Evolutionary conservation across 2,329 filamentous ascomycete species (phyloP), one percentile per base, ranked within the genome.

Genomic region (Hypoxylon sp.): DNA sequence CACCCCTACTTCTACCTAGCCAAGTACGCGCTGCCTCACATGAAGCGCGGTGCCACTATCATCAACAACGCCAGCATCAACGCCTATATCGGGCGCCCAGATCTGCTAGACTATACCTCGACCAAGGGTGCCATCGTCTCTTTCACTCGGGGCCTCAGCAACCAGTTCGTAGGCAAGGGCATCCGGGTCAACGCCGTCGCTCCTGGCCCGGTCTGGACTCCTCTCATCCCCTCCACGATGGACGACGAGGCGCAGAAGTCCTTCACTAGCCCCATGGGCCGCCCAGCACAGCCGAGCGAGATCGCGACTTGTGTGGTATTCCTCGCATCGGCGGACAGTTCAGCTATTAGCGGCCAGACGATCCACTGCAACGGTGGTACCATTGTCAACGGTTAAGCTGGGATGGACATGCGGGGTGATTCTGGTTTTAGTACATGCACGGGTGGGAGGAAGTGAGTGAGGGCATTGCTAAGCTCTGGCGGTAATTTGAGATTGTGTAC

Each of bases 61-160:
- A 93, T 96, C 84, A 96, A 95, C 81, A 93, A 93, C 75, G 89
- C 91, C 45, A 93, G 91, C 30, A 89, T 96, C 76, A 95, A 95
- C 76, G 91, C 89, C 24, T 96, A 95, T 79, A 86, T 93, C 61
- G 92, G 92, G 38, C 90, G 91, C 1, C 89, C 90, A 0, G 92
- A 95, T 72, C 84, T 95, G 1, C 85, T 96, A 50, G 92, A 96
- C 78, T 95, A 96, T 80, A 93, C 91, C 0, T 88, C 89, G 1
- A 93, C 90, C 24, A 93, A 92, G 76, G 92, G 91, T 33, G 92
- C 91, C 56, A 90, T 96, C 69, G 80, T 95, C 2, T 86, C 92
- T 2, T 96, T 96, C 79, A 95, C 92, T 0, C 88, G 92, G 33
- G 91, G 85, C 0, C 81, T 96, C 22, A 90, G 88, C 62, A 95